Evolutionary conservation across 208 protist species (phyloP).

Genomic region (Leishmania braziliensis): DNA sequence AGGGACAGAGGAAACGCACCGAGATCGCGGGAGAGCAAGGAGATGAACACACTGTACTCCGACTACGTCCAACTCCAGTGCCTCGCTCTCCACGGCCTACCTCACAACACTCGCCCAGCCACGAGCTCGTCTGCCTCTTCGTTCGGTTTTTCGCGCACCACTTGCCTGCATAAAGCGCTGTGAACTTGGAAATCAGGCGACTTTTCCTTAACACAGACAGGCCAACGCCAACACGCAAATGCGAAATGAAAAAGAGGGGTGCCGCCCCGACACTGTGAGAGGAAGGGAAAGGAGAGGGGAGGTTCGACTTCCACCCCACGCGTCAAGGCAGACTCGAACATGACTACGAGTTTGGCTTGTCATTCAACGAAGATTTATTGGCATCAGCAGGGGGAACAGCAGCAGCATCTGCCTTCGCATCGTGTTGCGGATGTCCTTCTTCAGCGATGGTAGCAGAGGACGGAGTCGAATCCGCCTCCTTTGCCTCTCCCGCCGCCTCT

Average conservation of each 20-base stretch:
- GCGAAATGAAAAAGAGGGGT: neutral
- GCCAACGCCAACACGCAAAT: neutral
- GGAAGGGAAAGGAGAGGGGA: neutral
- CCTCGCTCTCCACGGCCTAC: neutral
- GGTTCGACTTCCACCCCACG: neutral
- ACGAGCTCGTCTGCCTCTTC: neutral
- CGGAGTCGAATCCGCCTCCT: neutral
- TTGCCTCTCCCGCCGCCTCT: neutral
- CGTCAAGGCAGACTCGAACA: neutral
- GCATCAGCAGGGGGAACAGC: neutral
- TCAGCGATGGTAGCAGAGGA: neutral
- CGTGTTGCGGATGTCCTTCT: neutral
- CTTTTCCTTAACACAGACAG: too few relatives aligned
- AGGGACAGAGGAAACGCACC: too few relatives aligned
- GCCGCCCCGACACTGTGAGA: neutral
- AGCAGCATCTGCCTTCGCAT: neutral
- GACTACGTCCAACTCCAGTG: neutral
- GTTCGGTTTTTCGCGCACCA: neutral
- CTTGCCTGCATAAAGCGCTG: neutral
- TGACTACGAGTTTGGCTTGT: constrained; percentile 6
- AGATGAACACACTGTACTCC: neutral
- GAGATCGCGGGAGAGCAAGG: neutral
- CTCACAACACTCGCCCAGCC: too few relatives aligned
- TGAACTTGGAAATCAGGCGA: neutral
- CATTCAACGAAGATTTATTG: neutral